A percentile compares a stretch with the other conserved stretches of the same genome.
Evolutionary conservation across 2,329 filamentous ascomycete genomes (phyloP).

Genomic region (Aspergillus caelatus): DNA sequence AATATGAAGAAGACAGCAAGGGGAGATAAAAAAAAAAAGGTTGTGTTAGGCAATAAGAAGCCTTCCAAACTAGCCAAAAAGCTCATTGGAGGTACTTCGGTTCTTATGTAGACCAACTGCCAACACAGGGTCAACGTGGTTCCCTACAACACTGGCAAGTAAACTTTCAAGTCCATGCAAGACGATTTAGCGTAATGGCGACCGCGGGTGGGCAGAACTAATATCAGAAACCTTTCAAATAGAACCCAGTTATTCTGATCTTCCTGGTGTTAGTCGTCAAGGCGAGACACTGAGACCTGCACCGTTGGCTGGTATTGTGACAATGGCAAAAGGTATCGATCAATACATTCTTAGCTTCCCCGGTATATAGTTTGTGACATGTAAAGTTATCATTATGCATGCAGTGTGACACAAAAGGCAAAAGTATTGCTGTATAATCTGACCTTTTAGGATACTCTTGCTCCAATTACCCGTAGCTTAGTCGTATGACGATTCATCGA

Average conservation of each 20-base stretch:
- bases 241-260: background rate
- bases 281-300: background rate
- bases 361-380: background rate
- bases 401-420: background rate
- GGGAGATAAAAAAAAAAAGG: too few relatives aligned
- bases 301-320: background rate
- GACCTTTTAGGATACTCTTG: background rate
- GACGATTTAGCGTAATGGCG: constrained; percentile 3
- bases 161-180: constrained; percentile 8
- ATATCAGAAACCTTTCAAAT: background rate
- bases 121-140: constrained; percentile 24
- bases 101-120: constrained; percentile 10
- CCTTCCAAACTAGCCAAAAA: background rate
- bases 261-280: background rate
- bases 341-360: background rate
- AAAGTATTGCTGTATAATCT: background rate
- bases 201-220: background rate
- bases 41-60: background rate
- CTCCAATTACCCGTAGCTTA: background rate
- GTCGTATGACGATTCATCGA: background rate
- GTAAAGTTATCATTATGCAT: background rate
- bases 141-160: constrained; percentile 15
- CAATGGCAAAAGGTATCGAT: background rate
- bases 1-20: background rate
- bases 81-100: constrained; percentile 2